Percentiles rank a stretch among this genome's conserved stretches.
Conservation (phyloP, 2,329 filamentous ascomycete species). For the Verticillium zaregamsianum region DNA sequence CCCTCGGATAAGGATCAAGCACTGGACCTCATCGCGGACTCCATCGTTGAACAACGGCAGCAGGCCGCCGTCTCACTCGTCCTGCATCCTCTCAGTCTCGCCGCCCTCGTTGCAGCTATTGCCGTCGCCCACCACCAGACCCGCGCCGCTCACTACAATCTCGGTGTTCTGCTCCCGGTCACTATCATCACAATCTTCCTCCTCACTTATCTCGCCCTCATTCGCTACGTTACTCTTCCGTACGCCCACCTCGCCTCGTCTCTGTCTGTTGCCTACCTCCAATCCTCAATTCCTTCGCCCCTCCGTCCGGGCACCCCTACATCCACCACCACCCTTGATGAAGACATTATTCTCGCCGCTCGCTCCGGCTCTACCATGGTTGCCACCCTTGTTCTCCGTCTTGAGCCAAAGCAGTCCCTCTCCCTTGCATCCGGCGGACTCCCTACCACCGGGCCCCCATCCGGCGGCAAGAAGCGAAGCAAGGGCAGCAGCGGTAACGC, state of each 20-base stretch:
- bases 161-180: constrained; percentile 42
- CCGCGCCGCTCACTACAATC: constrained; percentile 42
- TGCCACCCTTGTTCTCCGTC: constrained; percentile 64
- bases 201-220: constrained; percentile 58
- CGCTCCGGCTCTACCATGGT: constrained; percentile 66
- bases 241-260: constrained; percentile 62
- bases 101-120: constrained; percentile 39
- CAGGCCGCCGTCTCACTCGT: constrained; percentile 59
- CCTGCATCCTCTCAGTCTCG: constrained; percentile 54
- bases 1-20: constrained; percentile 61
- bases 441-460: constrained; percentile 17
- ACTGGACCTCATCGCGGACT: constrained; percentile 73
- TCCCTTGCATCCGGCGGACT: not conserved
- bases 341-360: constrained; percentile 61
- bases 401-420: constrained; percentile 39
- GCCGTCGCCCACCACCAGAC: constrained; percentile 41
- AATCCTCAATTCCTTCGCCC: constrained; percentile 15
- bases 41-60: constrained; percentile 77
- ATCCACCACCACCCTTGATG: constrained; percentile 20
- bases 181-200: constrained; percentile 57
- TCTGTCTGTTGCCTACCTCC: constrained; percentile 59
- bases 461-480: constrained; percentile 24
- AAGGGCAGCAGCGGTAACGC: constrained; percentile 34
- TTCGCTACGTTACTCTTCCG: constrained; percentile 55
- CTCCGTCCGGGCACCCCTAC: not conserved